Conservation (phyloP, 2,329 filamentous ascomycete species). For the Verticillium dahliae region DNA sequence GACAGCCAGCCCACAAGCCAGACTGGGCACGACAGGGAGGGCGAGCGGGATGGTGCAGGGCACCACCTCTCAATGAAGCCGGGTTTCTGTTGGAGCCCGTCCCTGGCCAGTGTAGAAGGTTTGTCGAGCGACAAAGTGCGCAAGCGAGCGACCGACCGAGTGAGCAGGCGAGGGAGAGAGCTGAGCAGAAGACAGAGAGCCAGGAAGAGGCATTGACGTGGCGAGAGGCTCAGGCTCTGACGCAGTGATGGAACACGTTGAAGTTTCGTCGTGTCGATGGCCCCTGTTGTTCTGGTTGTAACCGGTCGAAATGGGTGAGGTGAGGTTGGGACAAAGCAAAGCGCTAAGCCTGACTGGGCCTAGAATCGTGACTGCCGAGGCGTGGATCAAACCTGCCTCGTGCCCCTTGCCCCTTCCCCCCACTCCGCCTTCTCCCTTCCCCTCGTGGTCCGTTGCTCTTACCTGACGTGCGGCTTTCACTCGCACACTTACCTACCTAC, state of each 20-base stretch:
- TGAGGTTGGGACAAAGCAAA: conserved; percentile 3
- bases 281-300: not conserved
- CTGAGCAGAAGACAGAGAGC: not conserved
- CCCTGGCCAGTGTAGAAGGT: conserved; percentile 5
- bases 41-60: not conserved
- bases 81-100: not conserved
- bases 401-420: not conserved
- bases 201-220: conserved; percentile 12
- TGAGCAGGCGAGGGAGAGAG: not conserved
- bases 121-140: not conserved
- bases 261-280: conserved; percentile 29
- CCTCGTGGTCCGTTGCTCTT: not conserved
- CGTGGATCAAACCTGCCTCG: conserved; percentile 9
- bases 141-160: too few relatives aligned
- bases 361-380: conserved; percentile 5
- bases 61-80: not conserved
- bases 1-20: not conserved
- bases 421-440: not conserved
- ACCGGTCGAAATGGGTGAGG: conserved; percentile 5
- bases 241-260: conserved; percentile 39
- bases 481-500: too few relatives aligned
- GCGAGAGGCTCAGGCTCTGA: conserved; percentile 28
- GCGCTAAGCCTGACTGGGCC: not conserved
- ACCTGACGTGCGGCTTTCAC: not conserved
- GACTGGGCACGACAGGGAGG: not conserved